A percentile compares a stretch with the other conserved stretches of the same genome.
Evolutionary conservation across 2,329 filamentous ascomycete genomes (phyloP).

Genomic region (Dactylonectria estremocensis): DNA sequence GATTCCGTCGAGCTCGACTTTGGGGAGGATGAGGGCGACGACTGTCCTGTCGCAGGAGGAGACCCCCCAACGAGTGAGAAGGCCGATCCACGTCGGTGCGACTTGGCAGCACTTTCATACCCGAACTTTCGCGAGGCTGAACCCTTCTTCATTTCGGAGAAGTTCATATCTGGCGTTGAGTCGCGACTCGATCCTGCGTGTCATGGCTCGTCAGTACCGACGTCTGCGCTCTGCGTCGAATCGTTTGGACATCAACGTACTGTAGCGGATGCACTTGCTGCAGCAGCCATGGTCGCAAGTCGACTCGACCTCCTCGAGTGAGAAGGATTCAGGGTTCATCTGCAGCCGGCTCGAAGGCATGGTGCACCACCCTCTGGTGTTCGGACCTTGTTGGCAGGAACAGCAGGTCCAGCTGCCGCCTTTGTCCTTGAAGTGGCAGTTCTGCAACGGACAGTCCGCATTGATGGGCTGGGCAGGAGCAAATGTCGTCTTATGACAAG

Average conservation of each 20-base stretch:
- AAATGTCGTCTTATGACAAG: conserved; percentile 65
- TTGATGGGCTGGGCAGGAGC: conserved; percentile 61
- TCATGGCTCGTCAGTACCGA: background rate
- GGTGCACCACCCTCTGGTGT: conserved; percentile 68
- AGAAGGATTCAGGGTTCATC: conserved; percentile 51
- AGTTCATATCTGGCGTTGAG: conserved; percentile 55
- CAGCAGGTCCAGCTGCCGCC: conserved; percentile 70
- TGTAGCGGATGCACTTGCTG: conserved; percentile 60
- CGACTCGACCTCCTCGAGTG: conserved; percentile 56
- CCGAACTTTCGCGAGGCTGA: conserved; percentile 56
- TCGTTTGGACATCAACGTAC: conserved; percentile 52
- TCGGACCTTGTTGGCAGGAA: conserved; percentile 65
- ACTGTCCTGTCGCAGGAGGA: conserved; percentile 30
- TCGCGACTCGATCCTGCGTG: conserved; percentile 51
- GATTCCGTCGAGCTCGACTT: conserved; percentile 42
- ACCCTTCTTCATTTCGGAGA: conserved; percentile 56
- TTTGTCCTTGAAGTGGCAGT: conserved; percentile 66
- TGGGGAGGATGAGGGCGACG: conserved; percentile 39
- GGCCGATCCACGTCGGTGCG: conserved; percentile 50
- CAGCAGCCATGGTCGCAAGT: conserved; percentile 70
- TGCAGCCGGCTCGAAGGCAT: conserved; percentile 52
- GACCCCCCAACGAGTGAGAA: conserved; percentile 43
- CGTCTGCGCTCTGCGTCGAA: background rate
- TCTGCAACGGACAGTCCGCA: conserved; percentile 63
- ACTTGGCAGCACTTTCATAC: conserved; percentile 48